Evolutionary conservation across 78 protist species (phyloP).

Genomic region (Dictyostelium capitatum): DNA sequence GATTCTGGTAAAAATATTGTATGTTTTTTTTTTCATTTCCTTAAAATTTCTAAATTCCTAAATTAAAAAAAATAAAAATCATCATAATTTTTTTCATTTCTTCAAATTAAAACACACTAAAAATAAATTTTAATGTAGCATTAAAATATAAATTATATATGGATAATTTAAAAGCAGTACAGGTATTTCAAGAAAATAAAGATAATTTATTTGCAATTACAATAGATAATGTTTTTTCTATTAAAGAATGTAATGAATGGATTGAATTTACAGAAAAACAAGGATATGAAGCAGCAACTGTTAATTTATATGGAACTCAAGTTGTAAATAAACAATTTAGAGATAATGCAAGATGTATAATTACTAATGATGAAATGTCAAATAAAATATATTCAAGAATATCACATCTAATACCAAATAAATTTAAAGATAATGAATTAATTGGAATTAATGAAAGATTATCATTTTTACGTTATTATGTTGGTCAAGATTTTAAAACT

Average conservation of each 20-base stretch:
- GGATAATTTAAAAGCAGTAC: too few relatives aligned
- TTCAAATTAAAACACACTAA: too few relatives aligned
- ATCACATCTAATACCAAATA: not conserved
- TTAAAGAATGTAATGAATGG: slow-evolving; percentile 50
- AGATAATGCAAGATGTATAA: slow-evolving; percentile 54
- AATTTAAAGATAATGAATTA: not conserved
- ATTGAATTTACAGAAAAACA: slow-evolving; percentile 24
- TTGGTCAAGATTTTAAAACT: slow-evolving; percentile 25
- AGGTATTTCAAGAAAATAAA: too few relatives aligned
- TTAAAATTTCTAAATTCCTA: too few relatives aligned
- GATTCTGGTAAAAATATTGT: too few relatives aligned
- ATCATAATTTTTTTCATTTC: too few relatives aligned
- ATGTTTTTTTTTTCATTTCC: too few relatives aligned
- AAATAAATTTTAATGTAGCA: too few relatives aligned
- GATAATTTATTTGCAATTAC: slow-evolving; percentile 7
- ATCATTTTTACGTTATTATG: slow-evolving; percentile 6
- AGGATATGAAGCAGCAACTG: slow-evolving; percentile 47
- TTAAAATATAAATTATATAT: too few relatives aligned
- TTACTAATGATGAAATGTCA: slow-evolving; percentile 37
- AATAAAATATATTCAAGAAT: slow-evolving; percentile 21
- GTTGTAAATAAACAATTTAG: slow-evolving; percentile 7
- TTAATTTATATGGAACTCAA: slow-evolving; percentile 37
- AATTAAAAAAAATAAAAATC: too few relatives aligned
- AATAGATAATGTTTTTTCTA: slow-evolving; percentile 22
- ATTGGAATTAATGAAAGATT: slow-evolving; percentile 32